Base-by-base conservation (phyloP, 495 filamentous ascomycete species). In the Talaromyces trachyspermus region DNA sequence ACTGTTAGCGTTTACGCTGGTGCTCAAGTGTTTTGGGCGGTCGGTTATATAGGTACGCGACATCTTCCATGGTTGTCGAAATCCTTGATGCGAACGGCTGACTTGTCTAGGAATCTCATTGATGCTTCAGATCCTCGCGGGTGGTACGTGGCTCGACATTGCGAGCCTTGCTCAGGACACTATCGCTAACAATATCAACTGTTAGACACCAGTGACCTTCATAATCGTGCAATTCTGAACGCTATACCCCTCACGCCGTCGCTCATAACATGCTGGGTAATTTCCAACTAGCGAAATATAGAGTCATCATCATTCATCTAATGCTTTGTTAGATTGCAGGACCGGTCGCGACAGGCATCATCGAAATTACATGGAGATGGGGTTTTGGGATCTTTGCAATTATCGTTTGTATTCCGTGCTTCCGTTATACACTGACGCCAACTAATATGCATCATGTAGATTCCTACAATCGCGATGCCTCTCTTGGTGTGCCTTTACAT, bases 111-210 rank as follows among this genome's bases (percentile, higher is more conserved):
- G 40, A 43, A 43, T 43, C n/a, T 43, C 40, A 4, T 26, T 43
- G 40, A 43, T 43, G 40, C 40, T 43, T 43, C 40, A 43, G 23
- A 43, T 43, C n/a, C 23, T 43, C 8, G 40, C 40, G 14, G 40
- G 40, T 12, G 40, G 40, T 43, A 27, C 17, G 40, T 43, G n/a
- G 12, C 32, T 35, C 32, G 17, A 26, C 11, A 11, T 26, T 29
- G 19, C 40, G 27, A 27, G 22, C 3, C 23, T 26, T 26, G 40
- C 10, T 26, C 22, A 14, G 5, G 17, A 29, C 22, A n/a, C 27
- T 19, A 35, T 12, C 2, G 18, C 40, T 43, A 17, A 43, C 12
- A 7, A 24, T 15, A 11, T 26, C 12, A 5, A 26, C n/a, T 14
- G 15, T 17, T 24, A 43, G 40, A 43, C 40, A 43, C 40, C 40